A percentile compares a stretch with the other conserved stretches of the same genome.
Evolutionary conservation across 2,329 filamentous ascomycete genomes (phyloP).

Genomic region (Fusarium sp.): DNA sequence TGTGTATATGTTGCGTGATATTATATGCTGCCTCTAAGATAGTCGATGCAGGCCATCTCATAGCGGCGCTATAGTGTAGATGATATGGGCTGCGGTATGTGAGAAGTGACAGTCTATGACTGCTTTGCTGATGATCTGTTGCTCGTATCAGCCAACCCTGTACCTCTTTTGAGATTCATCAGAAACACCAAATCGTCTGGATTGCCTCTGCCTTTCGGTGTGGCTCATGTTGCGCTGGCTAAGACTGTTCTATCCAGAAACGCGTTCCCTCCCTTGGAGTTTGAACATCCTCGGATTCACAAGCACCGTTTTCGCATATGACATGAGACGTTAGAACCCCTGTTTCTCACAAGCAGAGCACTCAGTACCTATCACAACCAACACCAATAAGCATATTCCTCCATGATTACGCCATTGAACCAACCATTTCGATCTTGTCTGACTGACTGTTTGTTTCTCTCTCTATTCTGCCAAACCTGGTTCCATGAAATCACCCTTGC

Average conservation of each 20-base stretch:
- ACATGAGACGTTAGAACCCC: conserved; percentile 7
- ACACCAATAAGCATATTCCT: conserved; percentile 17
- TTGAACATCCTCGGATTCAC: conserved; percentile 27
- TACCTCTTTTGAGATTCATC: conserved; percentile 13
- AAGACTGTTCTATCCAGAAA: conserved; percentile 6
- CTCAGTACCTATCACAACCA: neutral
- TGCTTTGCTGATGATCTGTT: conserved; percentile 6
- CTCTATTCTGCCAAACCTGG: conserved; percentile 10
- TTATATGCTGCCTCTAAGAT: neutral
- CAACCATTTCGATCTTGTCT: neutral
- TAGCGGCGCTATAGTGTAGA: conserved; percentile 7
- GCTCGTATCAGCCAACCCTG: conserved; percentile 7
- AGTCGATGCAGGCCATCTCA: neutral
- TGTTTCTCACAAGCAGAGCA: conserved; percentile 6
- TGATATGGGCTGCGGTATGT: neutral
- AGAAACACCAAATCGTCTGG: conserved; percentile 15
- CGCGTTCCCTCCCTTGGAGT: conserved; percentile 4
- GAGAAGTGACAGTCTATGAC: conserved; percentile 19
- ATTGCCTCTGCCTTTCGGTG: neutral
- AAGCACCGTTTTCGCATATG: conserved; percentile 14
- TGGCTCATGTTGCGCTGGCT: neutral
- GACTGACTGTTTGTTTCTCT: conserved; percentile 5
- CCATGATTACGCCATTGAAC: conserved; percentile 6
- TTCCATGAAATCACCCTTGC: conserved; percentile 7
- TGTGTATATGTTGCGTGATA: conserved; percentile 2